phyloP scores from a whole-genome alignment of 1,139 yeast genomes.

The Saccharomyces hybrid region DNA sequence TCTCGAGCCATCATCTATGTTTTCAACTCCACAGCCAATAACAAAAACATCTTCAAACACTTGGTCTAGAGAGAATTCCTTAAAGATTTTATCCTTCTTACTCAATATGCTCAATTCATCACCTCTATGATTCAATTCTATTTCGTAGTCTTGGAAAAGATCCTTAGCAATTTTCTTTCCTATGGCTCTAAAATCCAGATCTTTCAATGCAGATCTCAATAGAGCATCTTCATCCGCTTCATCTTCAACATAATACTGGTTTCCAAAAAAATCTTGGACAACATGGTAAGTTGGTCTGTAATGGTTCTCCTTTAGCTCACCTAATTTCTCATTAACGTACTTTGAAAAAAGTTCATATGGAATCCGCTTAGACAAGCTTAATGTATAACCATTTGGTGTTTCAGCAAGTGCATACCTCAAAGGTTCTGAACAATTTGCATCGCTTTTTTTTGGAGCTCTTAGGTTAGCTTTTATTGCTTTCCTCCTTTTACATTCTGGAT shows the following conservation, averaged over 20 bases:
- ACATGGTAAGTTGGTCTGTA: slow-evolving; percentile 19
- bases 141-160: slow-evolving; percentile 22
- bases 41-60: slow-evolving; percentile 22
- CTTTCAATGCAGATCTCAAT: slow-evolving; percentile 14
- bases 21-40: slow-evolving; percentile 18
- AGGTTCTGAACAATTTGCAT: background rate
- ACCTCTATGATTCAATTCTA: slow-evolving; percentile 25
- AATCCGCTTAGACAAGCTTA: slow-evolving; percentile 19
- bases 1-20: slow-evolving; percentile 9
- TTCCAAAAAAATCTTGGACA: slow-evolving; percentile 26
- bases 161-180: slow-evolving; percentile 21
- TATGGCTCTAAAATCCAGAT: slow-evolving; percentile 18
- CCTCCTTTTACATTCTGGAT: slow-evolving; percentile 13
- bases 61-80: slow-evolving; percentile 18
- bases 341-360: slow-evolving; percentile 11
- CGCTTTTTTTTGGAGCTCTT: slow-evolving; percentile 1
- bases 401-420: slow-evolving; percentile 4
- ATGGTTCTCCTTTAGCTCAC: slow-evolving; percentile 9
- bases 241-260: slow-evolving; percentile 23
- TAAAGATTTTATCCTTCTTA: slow-evolving; percentile 15
- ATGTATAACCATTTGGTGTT: slow-evolving; percentile 11
- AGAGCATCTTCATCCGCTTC: slow-evolving; percentile 14
- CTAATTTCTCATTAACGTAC: slow-evolving; percentile 12
- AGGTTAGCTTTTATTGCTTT: slow-evolving; percentile 5
- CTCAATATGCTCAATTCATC: slow-evolving; percentile 18